Evolutionary conservation across 2,329 filamentous ascomycete species (phyloP).

Genomic region (Pseudogymnoascus sp.): DNA sequence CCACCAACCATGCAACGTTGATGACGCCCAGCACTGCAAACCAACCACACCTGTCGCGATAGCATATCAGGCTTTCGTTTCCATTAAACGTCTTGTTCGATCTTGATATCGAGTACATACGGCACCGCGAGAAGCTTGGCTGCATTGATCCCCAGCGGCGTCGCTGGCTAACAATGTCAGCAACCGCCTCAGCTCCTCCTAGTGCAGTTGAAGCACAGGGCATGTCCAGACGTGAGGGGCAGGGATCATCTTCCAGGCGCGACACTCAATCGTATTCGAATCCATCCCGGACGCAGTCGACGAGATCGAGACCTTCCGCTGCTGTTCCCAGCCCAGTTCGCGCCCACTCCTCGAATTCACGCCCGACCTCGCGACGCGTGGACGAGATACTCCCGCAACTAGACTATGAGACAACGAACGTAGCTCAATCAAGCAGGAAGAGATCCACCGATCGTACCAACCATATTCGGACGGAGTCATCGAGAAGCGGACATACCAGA

Average conservation of each 20-base stretch:
- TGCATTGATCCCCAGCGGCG: constrained; percentile 1
- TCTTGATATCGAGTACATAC: background rate
- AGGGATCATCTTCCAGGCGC: constrained; percentile 11
- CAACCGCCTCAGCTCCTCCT: constrained; percentile 17
- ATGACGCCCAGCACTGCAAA: constrained; percentile 1
- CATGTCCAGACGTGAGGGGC: constrained; percentile 21
- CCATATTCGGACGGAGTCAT: constrained; percentile 24
- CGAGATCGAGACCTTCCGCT: constrained; percentile 21
- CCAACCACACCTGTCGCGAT: constrained; percentile 2
- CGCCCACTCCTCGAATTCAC: constrained; percentile 24
- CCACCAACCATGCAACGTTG: constrained; percentile 10
- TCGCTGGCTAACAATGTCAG: constrained; percentile 16
- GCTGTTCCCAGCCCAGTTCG: constrained; percentile 24
- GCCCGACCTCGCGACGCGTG: constrained; percentile 38
- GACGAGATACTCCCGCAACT: constrained; percentile 48
- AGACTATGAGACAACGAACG: constrained; percentile 67
- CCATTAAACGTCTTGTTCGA: background rate
- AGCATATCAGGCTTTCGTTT: constrained; percentile 1
- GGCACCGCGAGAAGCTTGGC: background rate
- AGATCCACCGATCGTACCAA: constrained; percentile 21
- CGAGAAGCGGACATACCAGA: constrained; percentile 37
- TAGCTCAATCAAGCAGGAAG: constrained; percentile 39
- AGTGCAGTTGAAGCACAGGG: constrained; percentile 24
- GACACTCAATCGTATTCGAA: constrained; percentile 24
- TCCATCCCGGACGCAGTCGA: constrained; percentile 28